These are phyloP conservation scores for Phytophthora podocarpi DNA, from an alignment of 352 stramenopile species.

Conservation along the genomic window DNA sequence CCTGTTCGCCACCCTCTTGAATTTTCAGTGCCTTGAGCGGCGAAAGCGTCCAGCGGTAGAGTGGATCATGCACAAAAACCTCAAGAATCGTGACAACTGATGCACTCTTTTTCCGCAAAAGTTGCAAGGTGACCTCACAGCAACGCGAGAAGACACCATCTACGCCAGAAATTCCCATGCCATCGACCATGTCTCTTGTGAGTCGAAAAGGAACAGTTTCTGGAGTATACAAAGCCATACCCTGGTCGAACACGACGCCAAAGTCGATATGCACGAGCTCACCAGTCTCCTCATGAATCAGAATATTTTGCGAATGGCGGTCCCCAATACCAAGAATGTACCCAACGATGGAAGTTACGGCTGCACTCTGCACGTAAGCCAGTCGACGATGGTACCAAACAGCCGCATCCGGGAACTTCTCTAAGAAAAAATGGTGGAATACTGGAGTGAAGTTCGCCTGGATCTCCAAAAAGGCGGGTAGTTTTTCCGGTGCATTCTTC, in stretches of 20 bases:
- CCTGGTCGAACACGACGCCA: conserved; percentile 99
- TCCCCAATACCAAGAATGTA: conserved; percentile 98
- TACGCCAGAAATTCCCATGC: conserved; percentile 96
- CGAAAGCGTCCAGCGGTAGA: conserved; percentile 98
- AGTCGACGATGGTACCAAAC: conserved; percentile 95
- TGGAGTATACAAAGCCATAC: conserved; percentile 92
- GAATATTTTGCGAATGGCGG: conserved; percentile 98
- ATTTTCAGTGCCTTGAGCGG: conserved; percentile 88
- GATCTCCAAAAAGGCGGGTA: conserved; percentile 89
- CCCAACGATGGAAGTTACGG: conserved; percentile 97
- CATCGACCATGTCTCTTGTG: conserved; percentile 98
- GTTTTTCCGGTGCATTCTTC: conserved; percentile 79
- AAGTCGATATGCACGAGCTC: conserved; percentile 99
- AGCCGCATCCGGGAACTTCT: conserved; percentile 94
- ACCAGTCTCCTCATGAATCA: conserved; percentile 96
- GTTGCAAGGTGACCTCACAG: conserved; percentile 93
- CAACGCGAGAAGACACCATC: conserved; percentile 96
- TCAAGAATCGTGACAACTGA: conserved; percentile 98
- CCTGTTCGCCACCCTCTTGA: conserved; percentile 54
- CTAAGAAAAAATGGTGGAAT: conserved; percentile 98
- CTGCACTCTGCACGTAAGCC: conserved; percentile 95
- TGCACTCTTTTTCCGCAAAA: conserved; percentile 93
- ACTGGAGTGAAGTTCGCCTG: conserved; percentile 95
- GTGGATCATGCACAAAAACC: conserved; percentile 98
- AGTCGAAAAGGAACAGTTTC: conserved; percentile 99